Percentiles rank a stretch among this genome's conserved stretches.
These are phyloP conservation scores for Geosiphon pyriformis DNA, from an alignment of 192 early-diverging fungal species.

Conservation along the genomic window DNA sequence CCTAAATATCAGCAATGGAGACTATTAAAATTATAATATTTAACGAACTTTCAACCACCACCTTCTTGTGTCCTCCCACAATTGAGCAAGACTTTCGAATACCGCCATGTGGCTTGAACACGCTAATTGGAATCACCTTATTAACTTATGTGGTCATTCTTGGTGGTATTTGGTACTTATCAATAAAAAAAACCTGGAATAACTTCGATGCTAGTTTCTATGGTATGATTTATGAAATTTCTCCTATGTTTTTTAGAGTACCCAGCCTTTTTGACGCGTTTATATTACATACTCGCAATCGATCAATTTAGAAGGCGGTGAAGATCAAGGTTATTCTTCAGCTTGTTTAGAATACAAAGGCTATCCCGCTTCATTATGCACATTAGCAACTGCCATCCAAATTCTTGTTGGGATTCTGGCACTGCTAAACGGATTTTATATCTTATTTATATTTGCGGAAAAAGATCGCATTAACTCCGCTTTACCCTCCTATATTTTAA, in stretches of 20 bases:
- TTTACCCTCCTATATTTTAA: constrained; percentile 6
- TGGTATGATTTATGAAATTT: constrained; percentile 1
- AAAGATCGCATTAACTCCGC: not conserved
- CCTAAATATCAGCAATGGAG: too few relatives aligned
- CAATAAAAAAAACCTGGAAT: not conserved
- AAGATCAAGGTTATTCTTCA: not conserved
- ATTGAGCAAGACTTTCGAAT: not conserved
- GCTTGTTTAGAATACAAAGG: not conserved
- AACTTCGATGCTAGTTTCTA: too few relatives aligned
- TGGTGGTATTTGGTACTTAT: constrained; percentile 1
- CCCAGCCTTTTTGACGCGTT: not conserved
- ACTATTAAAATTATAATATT: too few relatives aligned
- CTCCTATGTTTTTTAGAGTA: not conserved
- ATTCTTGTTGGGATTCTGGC: not conserved
- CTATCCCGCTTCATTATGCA: not conserved
- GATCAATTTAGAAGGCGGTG: not conserved
- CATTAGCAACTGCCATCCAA: constrained; percentile 4
- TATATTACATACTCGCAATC: not conserved
- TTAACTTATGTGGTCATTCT: constrained; percentile 1
- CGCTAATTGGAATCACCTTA: not conserved
- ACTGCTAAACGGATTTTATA: not conserved
- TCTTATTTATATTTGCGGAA: constrained; percentile 12
- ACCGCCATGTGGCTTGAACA: constrained; percentile 8
- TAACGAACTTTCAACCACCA: too few relatives aligned
- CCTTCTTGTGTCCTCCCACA: not conserved